Evolutionary conservation across 1,139 yeast species (phyloP).

Genomic region (Meyerozyma guilliermondii): DNA sequence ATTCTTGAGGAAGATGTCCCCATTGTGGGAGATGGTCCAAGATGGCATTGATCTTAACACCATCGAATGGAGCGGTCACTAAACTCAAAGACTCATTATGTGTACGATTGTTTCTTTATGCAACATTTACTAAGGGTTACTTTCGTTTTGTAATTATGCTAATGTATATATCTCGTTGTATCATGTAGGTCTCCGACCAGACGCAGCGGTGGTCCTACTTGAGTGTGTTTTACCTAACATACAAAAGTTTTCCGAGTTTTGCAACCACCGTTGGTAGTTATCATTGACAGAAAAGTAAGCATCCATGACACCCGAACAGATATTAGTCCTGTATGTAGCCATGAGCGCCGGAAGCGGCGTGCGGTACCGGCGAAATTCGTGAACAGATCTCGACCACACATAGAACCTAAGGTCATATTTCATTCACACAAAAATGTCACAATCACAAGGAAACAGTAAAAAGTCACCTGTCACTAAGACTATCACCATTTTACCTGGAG

Average conservation of each 20-base stretch:
- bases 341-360: constrained; percentile 5
- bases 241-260: too few species aligned
- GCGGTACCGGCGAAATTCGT: too few species aligned
- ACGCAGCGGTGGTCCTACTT: background rate
- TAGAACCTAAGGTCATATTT: background rate
- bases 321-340: too few species aligned
- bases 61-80: constrained; percentile 98
- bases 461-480: constrained; percentile 40
- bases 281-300: too few species aligned
- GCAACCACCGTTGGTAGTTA: too few species aligned
- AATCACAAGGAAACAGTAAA: constrained; percentile 8
- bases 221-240: too few species aligned
- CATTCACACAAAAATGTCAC: constrained; percentile 7
- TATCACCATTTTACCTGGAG: constrained; percentile 89
- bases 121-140: background rate
- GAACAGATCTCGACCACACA: too few species aligned
- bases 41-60: constrained; percentile 93
- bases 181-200: background rate
- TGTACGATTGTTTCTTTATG: background rate
- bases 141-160: background rate
- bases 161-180: background rate
- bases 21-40: constrained; percentile 99
- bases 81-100: constrained; percentile 7
- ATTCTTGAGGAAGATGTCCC: constrained; percentile 87
- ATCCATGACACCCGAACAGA: too few species aligned